Conservation (phyloP, 768 basidiomycete genomes). For the Hericium alpestre region DNA sequence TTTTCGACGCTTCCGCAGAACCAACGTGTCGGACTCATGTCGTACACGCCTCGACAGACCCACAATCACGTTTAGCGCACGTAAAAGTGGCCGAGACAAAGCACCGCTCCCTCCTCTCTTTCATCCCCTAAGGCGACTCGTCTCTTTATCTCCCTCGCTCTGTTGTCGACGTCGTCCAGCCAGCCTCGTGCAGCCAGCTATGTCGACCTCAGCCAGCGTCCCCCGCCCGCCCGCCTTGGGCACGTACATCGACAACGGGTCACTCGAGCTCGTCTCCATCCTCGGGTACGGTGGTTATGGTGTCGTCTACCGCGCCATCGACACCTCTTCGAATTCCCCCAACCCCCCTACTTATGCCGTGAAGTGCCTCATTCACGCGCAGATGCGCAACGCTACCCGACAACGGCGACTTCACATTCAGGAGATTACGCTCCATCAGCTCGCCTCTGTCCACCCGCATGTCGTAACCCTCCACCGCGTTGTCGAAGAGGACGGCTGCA, state of each 20-base stretch:
- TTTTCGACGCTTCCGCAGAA: neutral
- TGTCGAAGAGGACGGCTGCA: slow-evolving; percentile 69
- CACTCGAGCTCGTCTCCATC: slow-evolving; percentile 74
- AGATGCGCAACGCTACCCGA: slow-evolving; percentile 35
- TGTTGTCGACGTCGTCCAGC: slow-evolving; percentile 7
- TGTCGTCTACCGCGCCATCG: slow-evolving; percentile 84
- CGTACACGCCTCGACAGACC: slow-evolving; percentile 22
- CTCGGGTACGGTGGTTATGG: slow-evolving; percentile 94
- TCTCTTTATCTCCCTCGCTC: slow-evolving; percentile 9
- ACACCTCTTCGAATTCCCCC: slow-evolving; percentile 26
- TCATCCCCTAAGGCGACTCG: slow-evolving; percentile 16
- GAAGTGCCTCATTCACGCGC: slow-evolving; percentile 71
- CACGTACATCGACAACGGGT: slow-evolving; percentile 71
- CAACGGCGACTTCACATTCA: slow-evolving; percentile 69
- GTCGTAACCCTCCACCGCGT: slow-evolving; percentile 86
- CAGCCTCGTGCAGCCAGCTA: slow-evolving; percentile 8
- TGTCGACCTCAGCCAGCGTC: slow-evolving; percentile 21
- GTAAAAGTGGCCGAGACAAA: slow-evolving; percentile 18
- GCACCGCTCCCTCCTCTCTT: slow-evolving; percentile 17
- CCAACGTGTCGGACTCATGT: slow-evolving; percentile 24
- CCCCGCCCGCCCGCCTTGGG: slow-evolving; percentile 46
- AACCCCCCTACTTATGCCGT: slow-evolving; percentile 67
- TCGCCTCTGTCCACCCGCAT: slow-evolving; percentile 63
- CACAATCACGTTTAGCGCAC: slow-evolving; percentile 20
- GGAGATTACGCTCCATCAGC: slow-evolving; percentile 76